These are phyloP conservation scores for Magnusiomyces paraingens DNA, from an alignment of 1,139 yeast genomes.

Conservation along the genomic window DNA sequence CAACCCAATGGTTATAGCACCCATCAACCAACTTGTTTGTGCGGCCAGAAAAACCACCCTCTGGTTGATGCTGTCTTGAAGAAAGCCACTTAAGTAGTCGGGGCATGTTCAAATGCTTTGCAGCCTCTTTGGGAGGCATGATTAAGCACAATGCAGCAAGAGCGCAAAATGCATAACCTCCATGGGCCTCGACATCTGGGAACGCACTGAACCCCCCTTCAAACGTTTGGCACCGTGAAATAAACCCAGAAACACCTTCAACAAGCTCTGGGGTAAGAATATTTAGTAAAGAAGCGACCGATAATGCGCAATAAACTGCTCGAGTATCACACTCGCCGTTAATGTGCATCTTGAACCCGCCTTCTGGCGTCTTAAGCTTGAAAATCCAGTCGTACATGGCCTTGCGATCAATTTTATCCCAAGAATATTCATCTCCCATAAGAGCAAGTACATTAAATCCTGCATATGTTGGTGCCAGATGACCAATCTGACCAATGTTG, in stretches of 20 bases:
- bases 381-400: slow-evolving; percentile 58
- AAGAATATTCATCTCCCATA: slow-evolving; percentile 42
- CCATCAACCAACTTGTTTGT: slow-evolving; percentile 93
- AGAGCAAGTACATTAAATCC: slow-evolving; percentile 57
- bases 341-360: slow-evolving; percentile 65
- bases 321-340: slow-evolving; percentile 86
- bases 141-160: slow-evolving; percentile 60
- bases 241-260: slow-evolving; percentile 51
- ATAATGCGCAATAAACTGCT: slow-evolving; percentile 79
- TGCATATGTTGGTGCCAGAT: slow-evolving; percentile 82
- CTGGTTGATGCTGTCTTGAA: slow-evolving; percentile 59
- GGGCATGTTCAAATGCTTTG: slow-evolving; percentile 25
- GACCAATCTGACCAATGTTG: slow-evolving; percentile 73
- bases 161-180: slow-evolving; percentile 93
- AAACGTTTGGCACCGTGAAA: slow-evolving; percentile 72
- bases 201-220: slow-evolving; percentile 94
- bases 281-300: slow-evolving; percentile 62
- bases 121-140: slow-evolving; percentile 33
- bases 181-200: slow-evolving; percentile 87
- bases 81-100: slow-evolving; percentile 52
- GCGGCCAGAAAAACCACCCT: slow-evolving; percentile 87
- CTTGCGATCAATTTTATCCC: slow-evolving; percentile 42
- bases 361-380: slow-evolving; percentile 57
- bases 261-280: slow-evolving; percentile 58
- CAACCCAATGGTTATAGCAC: slow-evolving; percentile 95